Evolutionary conservation across 768 basidiomycete species (phyloP), one percentile per base, ranked within the genome.

Genomic region (Phanerodontia chrysosporium): DNA sequence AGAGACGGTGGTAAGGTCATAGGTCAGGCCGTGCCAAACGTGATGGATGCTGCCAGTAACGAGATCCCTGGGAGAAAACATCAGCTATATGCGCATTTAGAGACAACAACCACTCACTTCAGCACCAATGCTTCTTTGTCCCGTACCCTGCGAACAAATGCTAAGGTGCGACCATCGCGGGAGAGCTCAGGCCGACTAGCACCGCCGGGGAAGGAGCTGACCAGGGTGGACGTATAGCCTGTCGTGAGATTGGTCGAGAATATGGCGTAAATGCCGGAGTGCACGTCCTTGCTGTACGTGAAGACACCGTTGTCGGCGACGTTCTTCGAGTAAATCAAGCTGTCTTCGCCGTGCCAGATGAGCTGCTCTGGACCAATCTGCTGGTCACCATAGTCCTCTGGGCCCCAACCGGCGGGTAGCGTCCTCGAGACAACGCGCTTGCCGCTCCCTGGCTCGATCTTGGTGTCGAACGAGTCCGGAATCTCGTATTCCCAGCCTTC

Each of bases 341-440:
- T 71, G 60, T 88, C 86, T 25, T 78, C 70, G 7, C 79, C 78
- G 28, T 70, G 68, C 86, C 86, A 90, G 48, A 87, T 76, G 60
- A 84, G 74, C 64, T 89, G 89, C 61, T 90, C 88, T 1, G 85
- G 83, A 0, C 88, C 89, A 58, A 90, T 84, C 68, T 90, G 89
- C 62, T 87, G 86, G 28, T 86, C 78, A 10, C 76, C 78, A 63
- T 90, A 90, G 35, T 84, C 69, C 10, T 81, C 75, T 22, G 79
- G 67, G 27, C 75, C 74, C 87, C 87, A 89, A 1, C 86, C 87
- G 1, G 66, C 62, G 16, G 88, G 87, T 4, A 89, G 72, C 2
- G 74, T 80, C 45, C 81, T 76, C 29, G 84, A 79, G 52, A 88
- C 64, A 5, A 87, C 68, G 16, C 83, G 80, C 39, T 67, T 76